A percentile compares a stretch with the other conserved stretches of the same genome.
Evolutionary conservation across 1,284 basidiomycete genomes (phyloP).

Genomic region (Moesziomyces globuligerus): DNA sequence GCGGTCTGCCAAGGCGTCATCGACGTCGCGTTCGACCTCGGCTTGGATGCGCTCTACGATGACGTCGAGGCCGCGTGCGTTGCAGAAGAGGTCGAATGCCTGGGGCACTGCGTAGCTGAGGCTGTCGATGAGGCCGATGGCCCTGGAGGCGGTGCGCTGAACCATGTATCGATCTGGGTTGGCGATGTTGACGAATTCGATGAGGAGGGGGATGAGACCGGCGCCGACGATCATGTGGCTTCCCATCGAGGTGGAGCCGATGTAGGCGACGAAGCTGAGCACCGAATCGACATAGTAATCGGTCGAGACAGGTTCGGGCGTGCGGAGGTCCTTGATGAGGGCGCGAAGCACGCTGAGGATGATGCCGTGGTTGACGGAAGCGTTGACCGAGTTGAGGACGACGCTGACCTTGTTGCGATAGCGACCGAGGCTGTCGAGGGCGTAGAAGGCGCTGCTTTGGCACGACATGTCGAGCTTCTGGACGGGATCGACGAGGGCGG

Average conservation of each 20-base stretch:
- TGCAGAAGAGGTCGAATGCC: conserved; percentile 86
- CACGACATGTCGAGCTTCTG: conserved; percentile 41
- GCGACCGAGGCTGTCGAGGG: conserved; percentile 87
- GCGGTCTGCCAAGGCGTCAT: conserved; percentile 34
- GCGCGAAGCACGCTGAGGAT: conserved; percentile 56
- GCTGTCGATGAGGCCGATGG: conserved; percentile 90
- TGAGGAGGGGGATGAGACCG: conserved; percentile 86
- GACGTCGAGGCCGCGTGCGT: conserved; percentile 83
- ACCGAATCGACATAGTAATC: conserved; percentile 69
- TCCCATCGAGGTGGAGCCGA: conserved; percentile 83
- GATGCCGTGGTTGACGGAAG: conserved; percentile 94
- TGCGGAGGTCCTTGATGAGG: conserved; percentile 49
- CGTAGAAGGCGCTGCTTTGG: conserved; percentile 84
- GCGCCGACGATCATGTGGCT: conserved; percentile 96
- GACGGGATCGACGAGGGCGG: conserved; percentile 51
- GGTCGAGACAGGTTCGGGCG: conserved; percentile 73
- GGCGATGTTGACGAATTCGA: conserved; percentile 52
- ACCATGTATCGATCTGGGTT: conserved; percentile 56
- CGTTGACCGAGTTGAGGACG: conserved; percentile 89
- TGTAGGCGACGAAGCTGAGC: conserved; percentile 85
- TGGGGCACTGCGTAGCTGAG: conserved; percentile 89
- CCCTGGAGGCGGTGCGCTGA: conserved; percentile 68
- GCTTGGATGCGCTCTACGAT: conserved; percentile 84
- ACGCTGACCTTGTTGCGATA: conserved; percentile 86
- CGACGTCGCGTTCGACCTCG: conserved; percentile 56